Evolutionary conservation across 2,329 filamentous ascomycete species (phyloP), one percentile per base, ranked within the genome.

Genomic region (Neofusicoccum laricinum): DNA sequence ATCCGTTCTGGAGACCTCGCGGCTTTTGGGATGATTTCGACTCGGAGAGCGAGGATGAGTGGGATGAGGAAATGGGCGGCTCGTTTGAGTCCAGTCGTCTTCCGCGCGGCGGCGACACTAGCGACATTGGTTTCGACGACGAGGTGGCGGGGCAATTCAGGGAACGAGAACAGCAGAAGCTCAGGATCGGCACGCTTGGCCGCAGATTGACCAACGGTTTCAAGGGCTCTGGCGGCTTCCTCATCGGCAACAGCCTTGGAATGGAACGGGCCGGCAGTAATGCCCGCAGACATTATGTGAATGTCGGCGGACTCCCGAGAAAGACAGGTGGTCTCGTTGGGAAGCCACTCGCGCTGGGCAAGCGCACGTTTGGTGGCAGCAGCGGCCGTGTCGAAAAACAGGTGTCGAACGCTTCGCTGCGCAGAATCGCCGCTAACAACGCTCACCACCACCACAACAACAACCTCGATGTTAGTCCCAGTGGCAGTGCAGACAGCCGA

Each of bases 1-100:
- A 87, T 67, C 85, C 86, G 1, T 86, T 88, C 71, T 89, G 87
- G 87, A 81, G 83, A 21, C 86, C 86, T 1, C 82, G 83, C 41
- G 82, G 82, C n/a, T 88, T 88, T 73, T 88, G 85, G 85, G 85
- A 87, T 43, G 84, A 84, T 43, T 85, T 78, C 59, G 34, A 38
- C 21, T 72, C 74, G n/a, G 76, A 78, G 63, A 77, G 71, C 25
- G 76, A 79, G 8, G 73, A 76, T 17, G 74, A 72, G 17, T 67
- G 68, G 19, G 73, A 76, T 38, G 71, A 75, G 8, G 41, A 46
- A 36, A 14, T 30, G 5, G 69, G 71, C 10, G 34, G 63, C 6
- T 41, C 21, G 10, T 46, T 34, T 15, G 63, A 68, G 67, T 25
- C 64, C 17, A 43, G 45, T 12, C 53, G 67, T 0, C 71, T 82